These are phyloP conservation scores for Globisporangium splendens DNA, from an alignment of 352 stramenopile species.

Conservation along the genomic window DNA sequence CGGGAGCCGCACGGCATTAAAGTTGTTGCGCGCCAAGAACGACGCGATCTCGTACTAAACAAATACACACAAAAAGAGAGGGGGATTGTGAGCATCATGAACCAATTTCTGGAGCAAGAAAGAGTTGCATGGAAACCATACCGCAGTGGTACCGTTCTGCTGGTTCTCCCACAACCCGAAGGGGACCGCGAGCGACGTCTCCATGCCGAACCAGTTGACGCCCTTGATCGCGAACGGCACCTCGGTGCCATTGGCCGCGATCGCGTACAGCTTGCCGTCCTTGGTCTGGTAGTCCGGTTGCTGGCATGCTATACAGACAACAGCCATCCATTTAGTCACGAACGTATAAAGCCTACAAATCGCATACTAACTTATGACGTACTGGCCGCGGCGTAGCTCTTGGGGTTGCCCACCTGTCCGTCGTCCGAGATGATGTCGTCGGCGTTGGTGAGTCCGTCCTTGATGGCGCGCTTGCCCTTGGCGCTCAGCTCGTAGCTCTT, in stretches of 20 bases:
- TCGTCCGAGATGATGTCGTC: constrained; percentile 49
- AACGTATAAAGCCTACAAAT: no score
- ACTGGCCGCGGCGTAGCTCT: constrained; percentile 27
- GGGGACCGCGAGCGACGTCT: constrained; percentile 55
- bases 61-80: neutral
- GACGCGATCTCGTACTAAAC: constrained; percentile 66
- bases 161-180: constrained; percentile 80
- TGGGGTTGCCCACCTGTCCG: constrained; percentile 45
- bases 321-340: no score
- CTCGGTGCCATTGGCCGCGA: constrained; percentile 65
- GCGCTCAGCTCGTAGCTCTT: constrained; percentile 8
- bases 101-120: neutral
- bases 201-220: constrained; percentile 81
- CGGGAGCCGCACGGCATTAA: constrained; percentile 71
- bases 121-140: constrained; percentile 15
- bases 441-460: constrained; percentile 14
- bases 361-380: neutral
- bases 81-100: neutral
- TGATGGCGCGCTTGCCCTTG: constrained; percentile 20
- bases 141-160: constrained; percentile 66
- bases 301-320: constrained; percentile 33
- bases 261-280: constrained; percentile 53
- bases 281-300: constrained; percentile 77
- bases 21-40: constrained; percentile 81
- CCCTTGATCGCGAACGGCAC: constrained; percentile 70